Conservation (phyloP, 2,329 filamentous ascomycete species). For the Colletotrichum sp. region DNA sequence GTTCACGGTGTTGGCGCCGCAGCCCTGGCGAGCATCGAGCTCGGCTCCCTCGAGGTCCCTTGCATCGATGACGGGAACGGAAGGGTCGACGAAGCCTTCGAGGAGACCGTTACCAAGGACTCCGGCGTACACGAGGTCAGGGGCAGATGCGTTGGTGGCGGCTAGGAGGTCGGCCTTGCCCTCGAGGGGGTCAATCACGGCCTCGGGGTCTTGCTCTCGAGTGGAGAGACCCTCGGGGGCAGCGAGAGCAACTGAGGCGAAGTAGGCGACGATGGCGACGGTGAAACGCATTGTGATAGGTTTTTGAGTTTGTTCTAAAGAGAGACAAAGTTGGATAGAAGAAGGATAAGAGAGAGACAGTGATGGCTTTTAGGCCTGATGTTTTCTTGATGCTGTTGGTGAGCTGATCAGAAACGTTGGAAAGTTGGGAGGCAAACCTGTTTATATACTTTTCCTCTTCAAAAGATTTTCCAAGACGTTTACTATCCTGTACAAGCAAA, state of each 20-base stretch:
- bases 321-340: neutral
- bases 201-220: neutral
- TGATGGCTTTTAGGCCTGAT: neutral
- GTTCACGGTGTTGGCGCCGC: neutral
- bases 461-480: accelerated
- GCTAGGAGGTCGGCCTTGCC: neutral
- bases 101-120: neutral
- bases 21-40: accelerated
- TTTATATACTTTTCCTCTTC: neutral
- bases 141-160: neutral
- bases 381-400: neutral
- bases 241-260: neutral
- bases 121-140: neutral
- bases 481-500: neutral
- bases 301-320: neutral
- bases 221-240: neutral
- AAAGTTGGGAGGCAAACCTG: neutral
- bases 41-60: neutral
- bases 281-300: neutral
- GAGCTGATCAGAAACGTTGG: neutral
- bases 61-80: neutral
- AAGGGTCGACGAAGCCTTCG: neutral
- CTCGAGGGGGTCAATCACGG: neutral
- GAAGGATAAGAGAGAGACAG: neutral
- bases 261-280: neutral